phyloP scores from a whole-genome alignment of 2,329 filamentous ascomycete genomes.

The Aspergillus chevalieri region DNA sequence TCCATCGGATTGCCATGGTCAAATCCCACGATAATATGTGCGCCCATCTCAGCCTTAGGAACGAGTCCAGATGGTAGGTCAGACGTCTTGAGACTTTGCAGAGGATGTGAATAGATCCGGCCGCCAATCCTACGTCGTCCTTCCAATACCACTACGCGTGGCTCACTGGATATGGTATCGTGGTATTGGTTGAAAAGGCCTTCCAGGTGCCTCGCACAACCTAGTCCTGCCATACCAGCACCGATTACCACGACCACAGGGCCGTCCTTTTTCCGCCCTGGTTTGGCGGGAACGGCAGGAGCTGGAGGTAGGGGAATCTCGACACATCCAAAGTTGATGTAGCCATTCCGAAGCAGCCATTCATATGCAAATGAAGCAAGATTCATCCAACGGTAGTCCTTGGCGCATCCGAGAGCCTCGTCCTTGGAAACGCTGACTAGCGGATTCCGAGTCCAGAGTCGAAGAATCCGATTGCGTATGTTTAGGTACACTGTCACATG shows the following conservation, averaged over 20 bases:
- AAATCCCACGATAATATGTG: slow-evolving; percentile 97
- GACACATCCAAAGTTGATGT: slow-evolving; percentile 94
- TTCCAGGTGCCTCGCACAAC: slow-evolving; percentile 85
- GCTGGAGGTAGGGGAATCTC: slow-evolving; percentile 53
- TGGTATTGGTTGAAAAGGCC: slow-evolving; percentile 76
- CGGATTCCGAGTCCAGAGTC: slow-evolving; percentile 83
- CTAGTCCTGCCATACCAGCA: slow-evolving; percentile 88
- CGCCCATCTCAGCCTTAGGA: slow-evolving; percentile 91
- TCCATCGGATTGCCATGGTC: slow-evolving; percentile 92
- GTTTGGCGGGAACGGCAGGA: slow-evolving; percentile 30
- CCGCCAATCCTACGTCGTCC: slow-evolving; percentile 83
- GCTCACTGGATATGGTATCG: slow-evolving; percentile 54
- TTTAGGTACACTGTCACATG: slow-evolving; percentile 96
- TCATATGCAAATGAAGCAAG: slow-evolving; percentile 83
- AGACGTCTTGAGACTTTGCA: slow-evolving; percentile 54
- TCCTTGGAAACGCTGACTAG: slow-evolving; percentile 72
- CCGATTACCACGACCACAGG: slow-evolving; percentile 82
- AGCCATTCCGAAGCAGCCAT: slow-evolving; percentile 84
- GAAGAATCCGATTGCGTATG: slow-evolving; percentile 87
- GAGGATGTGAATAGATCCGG: slow-evolving; percentile 79
- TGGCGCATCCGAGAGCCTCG: slow-evolving; percentile 85
- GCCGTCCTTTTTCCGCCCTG: slow-evolving; percentile 44
- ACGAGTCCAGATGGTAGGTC: slow-evolving; percentile 49
- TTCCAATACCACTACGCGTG: slow-evolving; percentile 75
- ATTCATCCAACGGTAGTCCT: slow-evolving; percentile 81